Conservation (phyloP, 1,284 basidiomycete species). For the Porodaedalea pini region DNA sequence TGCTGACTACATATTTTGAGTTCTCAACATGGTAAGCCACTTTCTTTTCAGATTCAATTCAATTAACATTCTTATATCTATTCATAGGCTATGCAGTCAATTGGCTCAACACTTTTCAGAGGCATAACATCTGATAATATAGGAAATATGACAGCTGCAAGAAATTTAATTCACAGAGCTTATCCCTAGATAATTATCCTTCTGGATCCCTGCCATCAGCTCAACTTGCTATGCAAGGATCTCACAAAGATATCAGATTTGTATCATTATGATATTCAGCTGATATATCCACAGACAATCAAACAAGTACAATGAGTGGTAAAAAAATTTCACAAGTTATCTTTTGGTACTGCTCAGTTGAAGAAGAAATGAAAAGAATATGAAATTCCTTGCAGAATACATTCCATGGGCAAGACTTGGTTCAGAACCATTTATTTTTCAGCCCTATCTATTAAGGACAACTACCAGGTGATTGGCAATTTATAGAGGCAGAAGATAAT, state of each 20-base stretch:
- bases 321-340: not conserved
- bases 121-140: not conserved
- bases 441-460: not conserved
- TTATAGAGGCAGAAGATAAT: not conserved
- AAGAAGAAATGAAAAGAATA: not conserved
- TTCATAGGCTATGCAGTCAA: not conserved
- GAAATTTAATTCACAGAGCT: not conserved
- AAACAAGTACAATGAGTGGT: not conserved
- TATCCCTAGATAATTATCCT: slow-evolving; percentile 1
- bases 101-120: not conserved
- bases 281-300: not conserved
- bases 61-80: not conserved
- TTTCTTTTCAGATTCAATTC: not conserved
- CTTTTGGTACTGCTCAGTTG: not conserved
- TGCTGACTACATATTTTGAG: not conserved
- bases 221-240: no score
- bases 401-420: not conserved
- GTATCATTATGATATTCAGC: no score
- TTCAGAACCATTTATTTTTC: not conserved
- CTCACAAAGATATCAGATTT: not conserved
- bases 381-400: not conserved
- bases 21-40: not conserved
- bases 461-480: not conserved
- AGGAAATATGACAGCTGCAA: not conserved
- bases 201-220: not conserved